A percentile compares a stretch with the other conserved stretches of the same genome.
These are phyloP conservation scores for Cladosporium sp. DNA, from an alignment of 2,329 filamentous ascomycete species.

Conservation along the genomic window DNA sequence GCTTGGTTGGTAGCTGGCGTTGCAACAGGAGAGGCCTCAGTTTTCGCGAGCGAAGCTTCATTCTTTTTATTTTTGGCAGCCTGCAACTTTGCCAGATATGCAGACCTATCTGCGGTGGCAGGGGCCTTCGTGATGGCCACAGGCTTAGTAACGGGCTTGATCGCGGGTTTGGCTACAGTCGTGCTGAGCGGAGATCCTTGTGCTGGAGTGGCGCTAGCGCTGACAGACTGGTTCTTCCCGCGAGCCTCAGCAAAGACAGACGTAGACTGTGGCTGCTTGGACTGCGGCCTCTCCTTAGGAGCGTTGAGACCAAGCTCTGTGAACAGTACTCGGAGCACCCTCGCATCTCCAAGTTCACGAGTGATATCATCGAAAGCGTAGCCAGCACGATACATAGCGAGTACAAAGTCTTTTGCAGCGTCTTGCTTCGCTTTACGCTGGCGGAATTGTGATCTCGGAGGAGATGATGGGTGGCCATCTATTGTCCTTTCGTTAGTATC, in stretches of 20 bases:
- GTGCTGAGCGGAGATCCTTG: neutral
- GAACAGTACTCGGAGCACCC: constrained; percentile 65
- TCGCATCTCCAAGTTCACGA: constrained; percentile 68
- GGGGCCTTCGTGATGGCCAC: constrained; percentile 20
- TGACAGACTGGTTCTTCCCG: neutral
- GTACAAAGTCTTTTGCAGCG: constrained; percentile 31
- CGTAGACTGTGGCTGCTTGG: neutral
- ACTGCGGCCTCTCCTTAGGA: neutral
- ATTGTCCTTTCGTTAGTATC: neutral
- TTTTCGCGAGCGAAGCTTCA: neutral
- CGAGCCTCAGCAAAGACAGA: neutral
- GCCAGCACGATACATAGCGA: constrained; percentile 54
- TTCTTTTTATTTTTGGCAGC: constrained; percentile 68
- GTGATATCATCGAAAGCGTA: constrained; percentile 74
- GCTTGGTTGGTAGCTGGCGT: neutral
- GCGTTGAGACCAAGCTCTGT: constrained; percentile 57
- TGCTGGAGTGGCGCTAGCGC: neutral
- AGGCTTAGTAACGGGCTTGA: constrained; percentile 25
- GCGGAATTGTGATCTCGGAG: constrained; percentile 13
- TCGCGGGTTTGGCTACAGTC: neutral
- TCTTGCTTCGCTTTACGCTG: constrained; percentile 20
- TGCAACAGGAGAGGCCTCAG: neutral
- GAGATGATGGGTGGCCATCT: constrained; percentile 5
- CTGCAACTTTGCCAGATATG: constrained; percentile 73
- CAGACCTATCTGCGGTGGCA: constrained; percentile 59